Percentiles rank a stretch among this genome's conserved stretches.
Evolutionary conservation across 179 eudicot genomes (phyloP).

Genomic region (Pouteria campechiana): DNA sequence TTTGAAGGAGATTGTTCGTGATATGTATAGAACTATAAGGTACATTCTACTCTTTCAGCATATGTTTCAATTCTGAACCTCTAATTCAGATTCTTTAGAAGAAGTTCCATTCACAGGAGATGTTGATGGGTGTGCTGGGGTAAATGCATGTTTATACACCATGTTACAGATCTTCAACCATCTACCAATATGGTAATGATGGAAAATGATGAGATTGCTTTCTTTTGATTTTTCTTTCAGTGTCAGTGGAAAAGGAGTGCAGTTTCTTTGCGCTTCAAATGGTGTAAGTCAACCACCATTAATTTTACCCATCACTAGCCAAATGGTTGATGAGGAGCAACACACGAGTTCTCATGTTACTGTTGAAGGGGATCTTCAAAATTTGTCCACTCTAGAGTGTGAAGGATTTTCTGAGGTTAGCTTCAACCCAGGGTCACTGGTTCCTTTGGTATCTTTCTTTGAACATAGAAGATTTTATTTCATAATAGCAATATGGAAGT

Average conservation of each 20-base stretch:
- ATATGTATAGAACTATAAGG: constrained; percentile 53
- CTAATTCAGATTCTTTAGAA: no score
- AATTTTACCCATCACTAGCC: constrained; percentile 43
- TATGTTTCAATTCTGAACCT: no score
- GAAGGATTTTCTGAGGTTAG: constrained; percentile 59
- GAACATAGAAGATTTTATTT: no score
- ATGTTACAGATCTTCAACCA: no score
- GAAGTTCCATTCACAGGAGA: no score
- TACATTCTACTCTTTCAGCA: constrained; percentile 4
- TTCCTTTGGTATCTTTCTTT: no score
- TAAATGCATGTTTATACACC: no score
- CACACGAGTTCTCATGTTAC: constrained; percentile 18
- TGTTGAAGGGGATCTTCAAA: constrained; percentile 19
- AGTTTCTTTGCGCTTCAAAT: constrained; percentile 53
- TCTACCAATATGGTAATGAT: no score
- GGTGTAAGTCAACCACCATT: constrained; percentile 67
- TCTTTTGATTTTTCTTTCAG: constrained; percentile 31
- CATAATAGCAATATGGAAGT: no score
- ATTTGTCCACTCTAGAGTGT: constrained; percentile 18
- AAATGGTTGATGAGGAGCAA: constrained; percentile 33
- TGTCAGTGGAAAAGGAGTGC: constrained; percentile 50
- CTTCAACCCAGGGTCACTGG: no score
- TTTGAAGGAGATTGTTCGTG: constrained; percentile 50
- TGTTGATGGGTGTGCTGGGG: no score
- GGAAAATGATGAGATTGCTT: neutral